Evolutionary conservation across 2,329 filamentous ascomycete genomes (phyloP).

Genomic region (Chrysoporthe austroafricana): DNA sequence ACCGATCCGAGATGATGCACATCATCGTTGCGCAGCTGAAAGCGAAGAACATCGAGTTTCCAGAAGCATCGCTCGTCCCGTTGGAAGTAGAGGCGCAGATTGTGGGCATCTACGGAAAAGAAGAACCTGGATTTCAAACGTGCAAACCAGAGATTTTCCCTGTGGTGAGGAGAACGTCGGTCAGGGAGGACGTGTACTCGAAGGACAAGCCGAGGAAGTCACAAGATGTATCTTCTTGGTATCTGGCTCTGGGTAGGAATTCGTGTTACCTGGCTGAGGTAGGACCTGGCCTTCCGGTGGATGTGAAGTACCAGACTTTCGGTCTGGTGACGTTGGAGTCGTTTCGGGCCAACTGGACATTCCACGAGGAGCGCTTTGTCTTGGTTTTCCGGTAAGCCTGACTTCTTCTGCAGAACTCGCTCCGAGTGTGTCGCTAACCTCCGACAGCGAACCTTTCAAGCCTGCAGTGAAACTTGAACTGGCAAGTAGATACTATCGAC

Average conservation of each 20-base stretch:
- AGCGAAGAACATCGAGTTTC: conserved; percentile 39
- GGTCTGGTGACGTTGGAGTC: conserved; percentile 57
- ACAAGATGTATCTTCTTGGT: conserved; percentile 56
- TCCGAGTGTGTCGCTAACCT: conserved; percentile 9
- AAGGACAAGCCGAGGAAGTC: conserved; percentile 51
- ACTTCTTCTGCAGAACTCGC: neutral
- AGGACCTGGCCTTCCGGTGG: conserved; percentile 49
- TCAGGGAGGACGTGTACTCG: conserved; percentile 38
- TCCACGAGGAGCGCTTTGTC: conserved; percentile 60
- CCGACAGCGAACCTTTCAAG: conserved; percentile 38
- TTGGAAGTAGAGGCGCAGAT: conserved; percentile 53
- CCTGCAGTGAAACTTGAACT: conserved; percentile 44
- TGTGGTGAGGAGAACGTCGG: conserved; percentile 53
- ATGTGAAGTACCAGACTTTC: conserved; percentile 53
- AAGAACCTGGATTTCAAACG: conserved; percentile 45
- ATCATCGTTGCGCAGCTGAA: conserved; percentile 47
- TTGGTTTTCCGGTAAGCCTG: conserved; percentile 53
- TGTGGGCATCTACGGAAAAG: conserved; percentile 48
- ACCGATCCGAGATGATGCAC: conserved; percentile 55
- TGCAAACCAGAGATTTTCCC: conserved; percentile 53
- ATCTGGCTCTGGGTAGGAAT: conserved; percentile 57
- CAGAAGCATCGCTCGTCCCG: conserved; percentile 45
- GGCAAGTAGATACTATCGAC: conserved; percentile 57
- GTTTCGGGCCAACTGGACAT: conserved; percentile 54
- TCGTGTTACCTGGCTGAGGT: conserved; percentile 58